These are phyloP conservation scores for Marasmius sp. DNA, from an alignment of 1,284 basidiomycete genomes.

Conservation along the genomic window DNA sequence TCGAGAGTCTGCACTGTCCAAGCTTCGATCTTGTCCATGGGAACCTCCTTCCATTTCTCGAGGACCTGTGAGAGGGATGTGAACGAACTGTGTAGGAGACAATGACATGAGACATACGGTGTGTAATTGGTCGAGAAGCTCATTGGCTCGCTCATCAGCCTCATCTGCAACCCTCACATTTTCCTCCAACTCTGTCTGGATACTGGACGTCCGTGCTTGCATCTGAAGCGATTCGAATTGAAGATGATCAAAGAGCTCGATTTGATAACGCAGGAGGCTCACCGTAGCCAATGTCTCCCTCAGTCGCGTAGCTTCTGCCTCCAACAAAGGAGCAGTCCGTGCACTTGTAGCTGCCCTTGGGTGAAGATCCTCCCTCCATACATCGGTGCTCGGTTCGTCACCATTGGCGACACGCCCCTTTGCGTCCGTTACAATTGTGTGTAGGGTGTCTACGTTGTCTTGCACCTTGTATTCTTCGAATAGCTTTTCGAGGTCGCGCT, in stretches of 20 bases:
- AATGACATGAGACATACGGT: conserved; percentile 14
- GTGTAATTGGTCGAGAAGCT: not conserved
- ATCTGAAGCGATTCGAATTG: conserved; percentile 35
- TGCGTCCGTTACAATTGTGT: conserved; percentile 66
- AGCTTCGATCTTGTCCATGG: conserved; percentile 58
- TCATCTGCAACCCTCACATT: conserved; percentile 46
- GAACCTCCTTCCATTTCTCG: conserved; percentile 53
- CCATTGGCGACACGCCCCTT: conserved; percentile 58
- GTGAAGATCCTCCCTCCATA: conserved; percentile 61
- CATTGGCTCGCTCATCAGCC: conserved; percentile 41
- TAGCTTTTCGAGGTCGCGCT: conserved; percentile 55
- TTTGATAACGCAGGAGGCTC: conserved; percentile 15
- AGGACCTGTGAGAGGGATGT: conserved; percentile 40
- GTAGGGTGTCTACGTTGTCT: conserved; percentile 67
- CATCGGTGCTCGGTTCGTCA: conserved; percentile 44
- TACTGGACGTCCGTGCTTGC: conserved; percentile 51
- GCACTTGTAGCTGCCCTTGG: conserved; percentile 62
- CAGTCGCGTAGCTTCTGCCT: conserved; percentile 52
- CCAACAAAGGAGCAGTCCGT: conserved; percentile 57
- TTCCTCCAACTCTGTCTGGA: conserved; percentile 49
- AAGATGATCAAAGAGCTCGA: not conserved
- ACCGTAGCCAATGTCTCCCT: conserved; percentile 51
- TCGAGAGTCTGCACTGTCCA: conserved; percentile 65
- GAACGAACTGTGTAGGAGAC: not conserved
- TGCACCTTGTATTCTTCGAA: conserved; percentile 64